phyloP scores from a whole-genome alignment of 1,284 basidiomycete species.

The Agroathelia rolfsii region DNA sequence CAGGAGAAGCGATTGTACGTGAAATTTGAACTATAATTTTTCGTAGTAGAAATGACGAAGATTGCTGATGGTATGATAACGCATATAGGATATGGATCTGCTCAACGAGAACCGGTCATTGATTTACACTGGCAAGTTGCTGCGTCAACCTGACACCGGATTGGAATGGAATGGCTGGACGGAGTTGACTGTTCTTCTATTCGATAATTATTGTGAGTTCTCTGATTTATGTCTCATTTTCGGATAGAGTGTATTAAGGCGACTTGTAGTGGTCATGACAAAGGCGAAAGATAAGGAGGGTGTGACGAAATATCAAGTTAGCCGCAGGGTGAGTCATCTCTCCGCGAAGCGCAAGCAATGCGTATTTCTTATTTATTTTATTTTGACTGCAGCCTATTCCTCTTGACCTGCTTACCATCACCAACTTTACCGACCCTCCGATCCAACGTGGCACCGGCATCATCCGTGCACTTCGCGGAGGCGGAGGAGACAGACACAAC shows the following conservation, averaged over 20 bases:
- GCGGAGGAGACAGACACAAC: constrained; percentile 26
- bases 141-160: constrained; percentile 79
- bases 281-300: constrained; percentile 72
- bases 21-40: background rate
- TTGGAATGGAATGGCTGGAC: constrained; percentile 76
- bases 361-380: constrained; percentile 4
- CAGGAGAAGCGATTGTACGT: constrained; percentile 69
- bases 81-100: constrained; percentile 74
- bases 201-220: constrained; percentile 83
- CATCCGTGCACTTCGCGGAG: constrained; percentile 42
- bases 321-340: constrained; percentile 52
- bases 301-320: constrained; percentile 68
- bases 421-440: constrained; percentile 70
- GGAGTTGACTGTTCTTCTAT: constrained; percentile 79
- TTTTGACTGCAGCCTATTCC: constrained; percentile 64
- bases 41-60: constrained; percentile 6
- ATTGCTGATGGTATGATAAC: constrained; percentile 3
- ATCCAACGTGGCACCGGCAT: constrained; percentile 56
- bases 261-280: constrained; percentile 70
- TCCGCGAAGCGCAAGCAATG: background rate
- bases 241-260: constrained; percentile 9
- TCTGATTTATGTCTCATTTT: background rate
- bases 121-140: constrained; percentile 73
- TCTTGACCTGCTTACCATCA: constrained; percentile 73
- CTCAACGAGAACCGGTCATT: constrained; percentile 74